Percentiles rank a stretch among this genome's conserved stretches.
Conservation (phyloP, 1,139 yeast species). For the Candida sanyaensis region DNA sequence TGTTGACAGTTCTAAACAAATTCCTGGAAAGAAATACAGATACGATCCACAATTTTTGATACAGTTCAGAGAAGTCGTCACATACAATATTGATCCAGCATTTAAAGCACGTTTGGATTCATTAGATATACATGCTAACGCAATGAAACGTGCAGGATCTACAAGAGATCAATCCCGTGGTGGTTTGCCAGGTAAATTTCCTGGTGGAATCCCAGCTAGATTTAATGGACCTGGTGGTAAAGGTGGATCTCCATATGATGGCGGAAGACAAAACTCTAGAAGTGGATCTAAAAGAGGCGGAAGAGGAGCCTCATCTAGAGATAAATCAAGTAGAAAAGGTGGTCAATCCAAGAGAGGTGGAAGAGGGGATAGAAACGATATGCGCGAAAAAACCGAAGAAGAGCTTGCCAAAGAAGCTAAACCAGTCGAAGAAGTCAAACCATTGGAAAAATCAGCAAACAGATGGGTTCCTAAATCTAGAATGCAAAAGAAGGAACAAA, state of each 20-base stretch:
- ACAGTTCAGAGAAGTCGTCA: slow-evolving; percentile 69
- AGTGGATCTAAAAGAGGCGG: slow-evolving; percentile 69
- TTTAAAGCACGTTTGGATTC: slow-evolving; percentile 62
- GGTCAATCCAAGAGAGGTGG: slow-evolving; percentile 42
- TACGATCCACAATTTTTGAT: slow-evolving; percentile 83
- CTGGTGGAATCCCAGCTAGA: slow-evolving; percentile 33
- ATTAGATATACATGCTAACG: slow-evolving; percentile 43
- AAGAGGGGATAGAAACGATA: slow-evolving; percentile 18
- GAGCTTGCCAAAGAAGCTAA: slow-evolving; percentile 35
- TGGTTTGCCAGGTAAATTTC: slow-evolving; percentile 16
- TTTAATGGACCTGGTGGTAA: slow-evolving; percentile 35
- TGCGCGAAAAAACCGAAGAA: slow-evolving; percentile 20
- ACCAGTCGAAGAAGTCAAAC: slow-evolving; percentile 53
- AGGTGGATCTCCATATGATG: slow-evolving; percentile 41
- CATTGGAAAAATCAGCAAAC: slow-evolving; percentile 73
- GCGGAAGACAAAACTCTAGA: slow-evolving; percentile 63
- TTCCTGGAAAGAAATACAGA: slow-evolving; percentile 50
- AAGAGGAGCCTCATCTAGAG: slow-evolving; percentile 54
- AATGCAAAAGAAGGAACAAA: slow-evolving; percentile 53
- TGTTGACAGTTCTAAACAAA: slow-evolving; percentile 53
- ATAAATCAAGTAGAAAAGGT: slow-evolving; percentile 54
- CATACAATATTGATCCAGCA: slow-evolving; percentile 61
- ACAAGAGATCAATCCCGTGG: slow-evolving; percentile 22
- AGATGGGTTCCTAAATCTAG: slow-evolving; percentile 94
- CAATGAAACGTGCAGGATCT: slow-evolving; percentile 14